Percentiles rank a stretch among this genome's conserved stretches.
phyloP scores from a whole-genome alignment of 768 basidiomycete species.

The Mycena vulgaris region DNA sequence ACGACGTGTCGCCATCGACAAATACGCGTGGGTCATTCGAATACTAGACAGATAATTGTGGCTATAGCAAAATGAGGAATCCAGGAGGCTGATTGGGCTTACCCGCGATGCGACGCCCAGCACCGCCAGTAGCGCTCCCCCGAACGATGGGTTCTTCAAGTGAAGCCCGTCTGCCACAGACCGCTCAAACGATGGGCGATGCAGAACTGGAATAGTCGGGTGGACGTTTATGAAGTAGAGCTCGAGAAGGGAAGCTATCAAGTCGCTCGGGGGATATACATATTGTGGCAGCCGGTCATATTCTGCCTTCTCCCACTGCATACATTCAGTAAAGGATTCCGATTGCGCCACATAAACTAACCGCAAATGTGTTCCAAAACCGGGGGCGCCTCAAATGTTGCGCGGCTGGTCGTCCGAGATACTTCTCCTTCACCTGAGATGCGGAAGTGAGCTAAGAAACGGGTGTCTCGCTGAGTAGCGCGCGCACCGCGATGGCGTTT shows the following conservation, averaged over 20 bases:
- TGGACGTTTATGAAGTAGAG: conserved; percentile 64
- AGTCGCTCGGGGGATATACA: conserved; percentile 51
- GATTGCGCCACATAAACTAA: not conserved
- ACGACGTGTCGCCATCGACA: conserved; percentile 40
- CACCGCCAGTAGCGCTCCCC: conserved; percentile 58
- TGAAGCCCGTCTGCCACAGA: conserved; percentile 47
- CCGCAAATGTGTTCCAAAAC: conserved; percentile 19
- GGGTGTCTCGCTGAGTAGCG: not conserved
- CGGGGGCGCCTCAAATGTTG: not conserved
- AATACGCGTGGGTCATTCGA: conserved; percentile 63
- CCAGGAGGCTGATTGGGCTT: conserved; percentile 41
- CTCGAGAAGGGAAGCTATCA: conserved; percentile 60
- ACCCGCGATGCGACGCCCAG: conserved; percentile 68
- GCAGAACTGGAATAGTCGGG: conserved; percentile 59
- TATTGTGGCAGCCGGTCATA: conserved; percentile 30
- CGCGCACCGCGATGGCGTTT: conserved; percentile 28
- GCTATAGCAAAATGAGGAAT: too few relatives aligned
- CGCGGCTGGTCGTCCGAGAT: conserved; percentile 28
- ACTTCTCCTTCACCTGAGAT: conserved; percentile 22
- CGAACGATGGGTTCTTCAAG: conserved; percentile 59
- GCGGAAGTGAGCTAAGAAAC: not conserved
- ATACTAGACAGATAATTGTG: conserved; percentile 55
- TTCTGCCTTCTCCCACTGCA: conserved; percentile 33
- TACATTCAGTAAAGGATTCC: not conserved
- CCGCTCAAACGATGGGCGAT: conserved; percentile 37